A percentile compares a stretch with the other conserved stretches of the same genome.
phyloP scores from a whole-genome alignment of 225 moss, liverwort and hornwort genomes.

The Polytrichum formosum region DNA sequence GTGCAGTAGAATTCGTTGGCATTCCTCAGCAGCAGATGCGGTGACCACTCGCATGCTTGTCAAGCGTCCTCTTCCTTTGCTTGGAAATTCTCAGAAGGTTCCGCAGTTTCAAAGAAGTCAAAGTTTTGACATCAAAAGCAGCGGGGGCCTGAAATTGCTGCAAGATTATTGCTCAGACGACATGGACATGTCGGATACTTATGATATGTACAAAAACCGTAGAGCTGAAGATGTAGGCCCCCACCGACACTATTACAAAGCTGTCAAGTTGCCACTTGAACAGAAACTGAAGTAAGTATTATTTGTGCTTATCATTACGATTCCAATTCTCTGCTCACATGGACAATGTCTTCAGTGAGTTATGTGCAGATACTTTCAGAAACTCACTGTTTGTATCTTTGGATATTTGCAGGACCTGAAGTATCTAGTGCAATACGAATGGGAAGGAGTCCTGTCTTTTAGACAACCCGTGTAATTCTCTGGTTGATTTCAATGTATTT shows the following conservation, averaged over 20 bases:
- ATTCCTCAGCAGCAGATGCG: constrained; percentile 22
- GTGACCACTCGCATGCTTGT: constrained; percentile 19
- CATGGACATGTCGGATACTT: constrained; percentile 29
- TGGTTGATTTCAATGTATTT: too few species aligned
- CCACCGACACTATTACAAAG: constrained; percentile 66
- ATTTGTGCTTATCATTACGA: neutral
- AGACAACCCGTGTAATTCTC: too few species aligned
- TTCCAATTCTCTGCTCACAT: too few species aligned
- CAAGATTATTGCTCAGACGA: constrained; percentile 53
- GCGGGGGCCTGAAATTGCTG: constrained; percentile 46
- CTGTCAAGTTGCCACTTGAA: constrained; percentile 42
- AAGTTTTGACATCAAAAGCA: constrained; percentile 54
- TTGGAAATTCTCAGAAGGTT: constrained; percentile 26
- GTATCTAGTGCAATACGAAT: too few species aligned
- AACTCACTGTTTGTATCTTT: too few species aligned
- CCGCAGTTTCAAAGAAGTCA: constrained; percentile 28
- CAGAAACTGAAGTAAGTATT: constrained; percentile 43
- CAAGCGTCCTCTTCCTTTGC: constrained; percentile 31
- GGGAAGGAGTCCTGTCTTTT: too few species aligned
- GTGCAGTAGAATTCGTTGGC: constrained; percentile 52
- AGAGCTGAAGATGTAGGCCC: constrained; percentile 35
- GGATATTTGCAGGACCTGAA: too few species aligned
- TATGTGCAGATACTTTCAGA: too few species aligned
- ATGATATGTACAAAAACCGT: constrained; percentile 27
- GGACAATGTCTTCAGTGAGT: too few species aligned